phyloP scores from a whole-genome alignment of 2,329 filamentous ascomycete species.

The Septoria linicola region DNA sequence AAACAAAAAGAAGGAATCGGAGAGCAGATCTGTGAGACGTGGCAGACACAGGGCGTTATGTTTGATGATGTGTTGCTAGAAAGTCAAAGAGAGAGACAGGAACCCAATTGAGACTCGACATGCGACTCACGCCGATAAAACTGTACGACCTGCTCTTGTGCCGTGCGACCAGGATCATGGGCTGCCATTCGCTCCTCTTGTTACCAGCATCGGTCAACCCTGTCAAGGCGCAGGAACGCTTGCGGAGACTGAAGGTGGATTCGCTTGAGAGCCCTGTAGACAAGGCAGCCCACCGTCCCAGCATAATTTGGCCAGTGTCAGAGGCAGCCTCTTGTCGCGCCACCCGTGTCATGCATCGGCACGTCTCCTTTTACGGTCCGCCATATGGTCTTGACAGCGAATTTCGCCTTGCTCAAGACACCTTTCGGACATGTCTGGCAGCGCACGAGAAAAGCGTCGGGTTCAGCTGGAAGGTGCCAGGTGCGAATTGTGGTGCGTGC shows the following conservation, averaged over 20 bases:
- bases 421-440: neutral
- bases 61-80: neutral
- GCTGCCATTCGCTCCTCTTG: conserved; percentile 13
- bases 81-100: conserved; percentile 11
- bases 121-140: conserved; percentile 25
- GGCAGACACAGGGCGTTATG: neutral
- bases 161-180: conserved; percentile 18
- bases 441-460: neutral
- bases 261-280: neutral
- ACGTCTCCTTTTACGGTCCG: neutral
- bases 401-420: neutral
- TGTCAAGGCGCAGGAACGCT: conserved; percentile 22
- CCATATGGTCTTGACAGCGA: neutral
- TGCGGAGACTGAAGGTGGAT: conserved; percentile 21
- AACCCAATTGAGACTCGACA: conserved; percentile 10
- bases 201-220: conserved; percentile 18
- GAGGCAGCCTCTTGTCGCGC: conserved; percentile 6
- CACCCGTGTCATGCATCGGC: conserved; percentile 11
- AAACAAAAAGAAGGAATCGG: neutral
- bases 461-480: no score
- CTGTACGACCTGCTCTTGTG: conserved; percentile 19
- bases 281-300: conserved; percentile 6
- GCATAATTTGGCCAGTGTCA: conserved; percentile 19
- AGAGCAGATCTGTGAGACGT: conserved; percentile 1
- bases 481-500: no score